Evolutionary conservation across 2,329 filamentous ascomycete species (phyloP).

Genomic region (Colletotrichum trifolii): DNA sequence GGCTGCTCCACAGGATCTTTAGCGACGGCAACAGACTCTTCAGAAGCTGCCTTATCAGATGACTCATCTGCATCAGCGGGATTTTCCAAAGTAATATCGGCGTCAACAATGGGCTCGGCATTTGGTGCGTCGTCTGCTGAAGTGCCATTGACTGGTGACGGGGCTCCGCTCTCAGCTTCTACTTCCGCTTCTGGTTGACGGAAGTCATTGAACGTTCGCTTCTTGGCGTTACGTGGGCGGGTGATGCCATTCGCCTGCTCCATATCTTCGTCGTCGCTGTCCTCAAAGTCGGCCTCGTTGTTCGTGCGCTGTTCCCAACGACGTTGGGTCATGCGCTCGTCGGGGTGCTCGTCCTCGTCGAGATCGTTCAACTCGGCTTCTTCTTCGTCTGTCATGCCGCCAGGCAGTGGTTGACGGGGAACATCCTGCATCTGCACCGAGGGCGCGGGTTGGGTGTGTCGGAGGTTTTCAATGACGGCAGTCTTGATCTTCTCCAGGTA

Average conservation of each 20-base stretch:
- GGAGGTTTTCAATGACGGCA: slow-evolving; percentile 85
- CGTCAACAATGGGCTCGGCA: slow-evolving; percentile 39
- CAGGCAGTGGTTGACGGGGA: slow-evolving; percentile 67
- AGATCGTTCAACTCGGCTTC: slow-evolving; percentile 74
- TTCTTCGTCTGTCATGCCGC: slow-evolving; percentile 73
- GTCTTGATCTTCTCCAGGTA: slow-evolving; percentile 86
- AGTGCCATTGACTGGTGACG: slow-evolving; percentile 50
- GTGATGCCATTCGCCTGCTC: slow-evolving; percentile 78
- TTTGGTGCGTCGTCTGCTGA: slow-evolving; percentile 45
- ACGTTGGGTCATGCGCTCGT: slow-evolving; percentile 83
- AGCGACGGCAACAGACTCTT: slow-evolving; percentile 26
- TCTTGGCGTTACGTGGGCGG: slow-evolving; percentile 55
- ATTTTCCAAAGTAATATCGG: slow-evolving; percentile 45
- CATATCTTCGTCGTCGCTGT: slow-evolving; percentile 91
- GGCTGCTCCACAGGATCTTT: slow-evolving; percentile 28
- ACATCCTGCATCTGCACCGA: slow-evolving; percentile 92
- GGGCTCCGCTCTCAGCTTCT: slow-evolving; percentile 51
- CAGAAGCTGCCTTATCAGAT: slow-evolving; percentile 15
- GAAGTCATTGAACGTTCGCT: slow-evolving; percentile 64
- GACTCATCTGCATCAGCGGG: slow-evolving; percentile 43
- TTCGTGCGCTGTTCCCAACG: slow-evolving; percentile 83
- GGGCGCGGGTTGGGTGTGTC: slow-evolving; percentile 85
- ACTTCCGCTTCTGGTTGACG: slow-evolving; percentile 53
- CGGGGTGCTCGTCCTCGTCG: slow-evolving; percentile 88
- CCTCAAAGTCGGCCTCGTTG: slow-evolving; percentile 83